These are phyloP conservation scores for Alternaria viburni DNA, from an alignment of 2,329 filamentous ascomycete species.

Conservation along the genomic window DNA sequence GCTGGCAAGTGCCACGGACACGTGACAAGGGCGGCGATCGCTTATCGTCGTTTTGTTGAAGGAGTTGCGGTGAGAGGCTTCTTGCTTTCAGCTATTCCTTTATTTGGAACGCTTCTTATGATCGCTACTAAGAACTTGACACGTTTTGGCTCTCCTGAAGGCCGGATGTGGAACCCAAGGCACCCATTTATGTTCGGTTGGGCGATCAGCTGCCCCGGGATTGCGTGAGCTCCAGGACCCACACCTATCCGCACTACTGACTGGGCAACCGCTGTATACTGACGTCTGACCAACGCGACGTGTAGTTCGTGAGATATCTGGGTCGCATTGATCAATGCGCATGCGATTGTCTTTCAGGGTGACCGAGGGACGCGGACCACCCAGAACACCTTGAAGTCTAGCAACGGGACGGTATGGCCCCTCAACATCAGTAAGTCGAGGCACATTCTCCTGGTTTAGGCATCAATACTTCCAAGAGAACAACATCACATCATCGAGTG, in stretches of 20 bases:
- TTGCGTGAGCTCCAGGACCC: conserved; percentile 29
- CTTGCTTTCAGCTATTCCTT: conserved; percentile 2
- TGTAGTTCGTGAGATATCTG: not conserved
- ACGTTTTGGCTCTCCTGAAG: conserved; percentile 36
- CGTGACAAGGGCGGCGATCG: conserved; percentile 37
- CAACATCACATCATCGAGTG: not conserved
- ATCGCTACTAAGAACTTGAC: conserved; percentile 29
- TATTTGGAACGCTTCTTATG: conserved; percentile 23
- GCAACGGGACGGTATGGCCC: not conserved
- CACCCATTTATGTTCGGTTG: conserved; percentile 29
- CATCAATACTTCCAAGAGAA: not conserved
- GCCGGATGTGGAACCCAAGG: conserved; percentile 31
- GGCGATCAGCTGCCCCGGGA: conserved; percentile 34
- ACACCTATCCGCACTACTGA: conserved; percentile 23
- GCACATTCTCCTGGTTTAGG: not conserved
- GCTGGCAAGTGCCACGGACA: conserved; percentile 35
- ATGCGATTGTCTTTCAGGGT: not conserved
- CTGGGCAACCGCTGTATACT: not conserved
- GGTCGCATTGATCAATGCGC: not conserved
- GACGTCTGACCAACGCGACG: not conserved
- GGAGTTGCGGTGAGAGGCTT: conserved; percentile 25
- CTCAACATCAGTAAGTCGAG: not conserved
- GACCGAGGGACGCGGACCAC: not conserved
- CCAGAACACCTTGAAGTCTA: not conserved
- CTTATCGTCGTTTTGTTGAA: conserved; percentile 25